A percentile compares a stretch with the other conserved stretches of the same genome.
Conservation (phyloP, 208 protist species). For the Angomonas ambiguus region DNA sequence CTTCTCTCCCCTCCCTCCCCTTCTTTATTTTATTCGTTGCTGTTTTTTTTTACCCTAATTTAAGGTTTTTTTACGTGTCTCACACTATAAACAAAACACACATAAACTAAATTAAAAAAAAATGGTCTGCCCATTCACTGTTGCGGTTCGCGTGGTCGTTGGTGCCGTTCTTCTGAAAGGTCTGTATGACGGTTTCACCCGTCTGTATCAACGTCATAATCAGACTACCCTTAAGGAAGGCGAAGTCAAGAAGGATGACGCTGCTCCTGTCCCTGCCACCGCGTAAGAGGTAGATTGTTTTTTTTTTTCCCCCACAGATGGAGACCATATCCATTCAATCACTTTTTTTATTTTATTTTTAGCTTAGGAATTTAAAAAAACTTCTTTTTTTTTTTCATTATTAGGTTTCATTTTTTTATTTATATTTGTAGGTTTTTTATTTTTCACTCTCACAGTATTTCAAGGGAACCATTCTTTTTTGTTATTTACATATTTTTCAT, state of each 20-base stretch:
- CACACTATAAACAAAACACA: too few relatives aligned
- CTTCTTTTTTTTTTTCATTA: too few relatives aligned
- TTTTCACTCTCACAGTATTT: too few relatives aligned
- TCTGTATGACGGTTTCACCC: constrained; percentile 28
- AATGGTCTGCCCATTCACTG: constrained; percentile 38
- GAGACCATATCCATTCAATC: neutral
- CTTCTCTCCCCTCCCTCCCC: neutral
- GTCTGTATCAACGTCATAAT: neutral
- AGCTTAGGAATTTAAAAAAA: too few relatives aligned
- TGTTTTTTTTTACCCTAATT: constrained; percentile 6
- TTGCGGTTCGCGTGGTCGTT: constrained; percentile 30
- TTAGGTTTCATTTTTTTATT: too few relatives aligned
- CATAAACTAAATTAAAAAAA: constrained; percentile 2
- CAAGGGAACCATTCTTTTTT: too few relatives aligned
- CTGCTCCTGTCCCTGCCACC: neutral
- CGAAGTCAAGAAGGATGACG: constrained; percentile 1
- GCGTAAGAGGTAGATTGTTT: neutral
- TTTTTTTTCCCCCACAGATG: neutral
- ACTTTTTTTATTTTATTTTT: neutral
- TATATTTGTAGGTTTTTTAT: too few relatives aligned
- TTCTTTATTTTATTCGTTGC: neutral
- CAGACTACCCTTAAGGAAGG: constrained; percentile 1
- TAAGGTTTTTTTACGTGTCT: neutral
- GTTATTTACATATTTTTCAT: too few relatives aligned
- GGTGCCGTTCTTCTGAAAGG: constrained; percentile 23